Base-by-base conservation (phyloP, 2,329 filamentous ascomycete genomes). In the Aspergillus piperis region DNA sequence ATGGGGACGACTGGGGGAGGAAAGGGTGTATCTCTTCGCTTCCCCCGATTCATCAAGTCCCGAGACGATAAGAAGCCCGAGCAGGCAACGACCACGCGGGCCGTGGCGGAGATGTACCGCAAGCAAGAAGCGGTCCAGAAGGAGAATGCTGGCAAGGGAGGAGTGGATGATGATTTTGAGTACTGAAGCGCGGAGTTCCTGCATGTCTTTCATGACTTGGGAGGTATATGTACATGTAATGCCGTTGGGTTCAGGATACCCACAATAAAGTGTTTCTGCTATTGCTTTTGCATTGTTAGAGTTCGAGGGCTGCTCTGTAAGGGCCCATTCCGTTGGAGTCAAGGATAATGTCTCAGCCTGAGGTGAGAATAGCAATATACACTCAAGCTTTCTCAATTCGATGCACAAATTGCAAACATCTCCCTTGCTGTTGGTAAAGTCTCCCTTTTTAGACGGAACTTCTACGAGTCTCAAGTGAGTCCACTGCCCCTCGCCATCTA, bases 91-190 rank as follows among this genome's bases (percentile, higher is more conserved):
- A 89, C 84, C 36, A 91, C 88, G 63, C 83, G 88, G 54, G 91
- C 95, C 78, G 90, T 99, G 53, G 93, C 92, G 0, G 95, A 98
- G 77, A 96, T 99, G 94, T 99, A 98, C 79, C 84, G 88, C 66
- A 93, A 91, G 79, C 95, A 99, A 81, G 94, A 98, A 81, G 91
- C 89, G 68, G 91, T 96, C 54, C 81, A 86, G 11, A 96, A 95
- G 82, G 92, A 82, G 62, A 92, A 91, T 79, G 88, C 89, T 0
- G 89, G 91, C 59, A 96, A 96, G 80, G 90, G 89, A 0, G 91
- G 91, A 3, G 93, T 93, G 58, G 95, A 99, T 81, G 94, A 98
- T 79, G 93, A 98, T 76, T 99, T 97, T 78, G 95, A 99, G 82
- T 99, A 99, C 79, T 99, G 53, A 69, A 23, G 25, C 30, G 21